phyloP scores from a whole-genome alignment of 768 basidiomycete genomes.

The Suillus subluteus region DNA sequence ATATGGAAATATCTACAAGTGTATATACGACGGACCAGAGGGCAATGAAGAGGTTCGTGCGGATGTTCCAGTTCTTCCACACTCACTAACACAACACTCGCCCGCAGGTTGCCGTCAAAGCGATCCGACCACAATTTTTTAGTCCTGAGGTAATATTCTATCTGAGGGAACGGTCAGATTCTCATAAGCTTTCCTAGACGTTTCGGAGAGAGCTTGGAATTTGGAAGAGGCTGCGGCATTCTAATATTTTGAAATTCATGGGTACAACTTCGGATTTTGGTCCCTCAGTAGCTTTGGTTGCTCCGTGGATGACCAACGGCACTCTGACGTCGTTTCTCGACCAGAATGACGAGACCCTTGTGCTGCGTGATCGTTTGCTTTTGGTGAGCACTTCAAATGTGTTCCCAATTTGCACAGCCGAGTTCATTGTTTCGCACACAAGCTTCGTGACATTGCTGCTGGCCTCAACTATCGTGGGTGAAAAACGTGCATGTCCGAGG shows the following conservation, averaged over 20 bases:
- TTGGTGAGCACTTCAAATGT: neutral
- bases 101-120: neutral
- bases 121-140: neutral
- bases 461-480: neutral
- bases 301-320: neutral
- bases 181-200: neutral
- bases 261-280: neutral
- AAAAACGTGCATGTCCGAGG: neutral
- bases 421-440: neutral
- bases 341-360: neutral
- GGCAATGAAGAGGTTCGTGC: neutral
- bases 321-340: neutral
- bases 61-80: neutral
- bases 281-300: neutral
- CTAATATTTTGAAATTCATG: neutral
- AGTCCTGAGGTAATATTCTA: neutral
- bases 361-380: neutral
- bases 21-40: neutral
- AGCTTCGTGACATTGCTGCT: neutral
- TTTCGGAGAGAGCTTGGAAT: neutral
- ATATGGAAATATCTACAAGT: neutral
- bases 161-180: neutral
- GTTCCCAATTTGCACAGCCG: neutral
- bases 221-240: neutral
- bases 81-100: neutral